Percentiles rank a stretch among this genome's conserved stretches.
Evolutionary conservation across 805 yeast species (phyloP).

Genomic region (Lipomyces starkeyi): DNA sequence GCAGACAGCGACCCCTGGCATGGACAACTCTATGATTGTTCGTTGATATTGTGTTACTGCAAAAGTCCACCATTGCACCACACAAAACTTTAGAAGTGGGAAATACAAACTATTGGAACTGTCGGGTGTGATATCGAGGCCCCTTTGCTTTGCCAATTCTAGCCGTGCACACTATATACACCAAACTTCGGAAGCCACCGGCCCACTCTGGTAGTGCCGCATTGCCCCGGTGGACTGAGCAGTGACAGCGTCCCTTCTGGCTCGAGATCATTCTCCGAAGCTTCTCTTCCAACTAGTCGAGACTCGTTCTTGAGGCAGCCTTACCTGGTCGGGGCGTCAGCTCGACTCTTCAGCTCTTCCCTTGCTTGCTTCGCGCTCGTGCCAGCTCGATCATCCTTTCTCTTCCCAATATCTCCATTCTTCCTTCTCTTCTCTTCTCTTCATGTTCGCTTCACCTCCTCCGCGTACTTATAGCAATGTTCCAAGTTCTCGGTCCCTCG

Average conservation of each 20-base stretch:
- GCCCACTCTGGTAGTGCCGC: neutral
- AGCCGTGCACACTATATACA: neutral
- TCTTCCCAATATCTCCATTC: neutral
- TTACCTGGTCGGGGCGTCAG: neutral
- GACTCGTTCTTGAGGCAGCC: neutral
- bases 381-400: neutral
- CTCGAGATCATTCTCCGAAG: neutral
- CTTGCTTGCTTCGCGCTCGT: neutral
- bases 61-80: neutral
- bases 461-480: neutral
- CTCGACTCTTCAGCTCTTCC: neutral
- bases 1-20: neutral
- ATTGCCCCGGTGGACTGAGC: neutral
- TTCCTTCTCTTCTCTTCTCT: slow-evolving; percentile 7
- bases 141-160: neutral
- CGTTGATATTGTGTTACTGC: neutral
- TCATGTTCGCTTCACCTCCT: neutral
- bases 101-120: neutral
- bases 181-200: neutral
- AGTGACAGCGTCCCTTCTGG: neutral
- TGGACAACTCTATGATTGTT: neutral
- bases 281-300: too few relatives aligned
- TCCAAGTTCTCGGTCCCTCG: slow-evolving; percentile 12
- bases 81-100: neutral
- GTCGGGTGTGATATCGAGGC: neutral